Conservation (phyloP, 2,329 filamentous ascomycete species). For the Thelonectria blattea region DNA sequence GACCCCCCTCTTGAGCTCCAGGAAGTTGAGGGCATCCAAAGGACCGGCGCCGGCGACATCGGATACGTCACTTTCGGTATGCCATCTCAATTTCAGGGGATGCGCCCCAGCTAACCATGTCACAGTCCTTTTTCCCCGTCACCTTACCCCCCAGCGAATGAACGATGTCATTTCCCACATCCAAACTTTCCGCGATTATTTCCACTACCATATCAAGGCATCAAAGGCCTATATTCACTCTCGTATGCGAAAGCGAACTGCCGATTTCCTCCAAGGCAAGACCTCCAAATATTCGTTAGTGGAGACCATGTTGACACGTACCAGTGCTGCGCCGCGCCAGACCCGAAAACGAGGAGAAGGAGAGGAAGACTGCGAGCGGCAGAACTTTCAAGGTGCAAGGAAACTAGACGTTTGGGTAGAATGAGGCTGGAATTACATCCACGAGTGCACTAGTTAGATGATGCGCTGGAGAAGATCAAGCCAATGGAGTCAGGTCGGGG, state of each 20-base stretch:
- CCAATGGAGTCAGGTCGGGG: slow-evolving; percentile 3
- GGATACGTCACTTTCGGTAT: slow-evolving; percentile 98
- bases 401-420: slow-evolving; percentile 33
- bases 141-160: slow-evolving; percentile 88
- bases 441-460: slow-evolving; percentile 12
- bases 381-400: slow-evolving; percentile 77
- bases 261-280: slow-evolving; percentile 95
- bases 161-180: slow-evolving; percentile 98
- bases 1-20: slow-evolving; percentile 93
- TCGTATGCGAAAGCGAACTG: slow-evolving; percentile 95
- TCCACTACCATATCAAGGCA: slow-evolving; percentile 99
- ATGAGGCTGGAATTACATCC: slow-evolving; percentile 18
- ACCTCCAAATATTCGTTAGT: not conserved
- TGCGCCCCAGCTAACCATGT: slow-evolving; percentile 27
- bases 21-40: slow-evolving; percentile 80
- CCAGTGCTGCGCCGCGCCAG: slow-evolving; percentile 92
- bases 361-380: slow-evolving; percentile 96
- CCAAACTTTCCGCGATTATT: slow-evolving; percentile 99
- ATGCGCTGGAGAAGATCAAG: not conserved
- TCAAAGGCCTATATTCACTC: slow-evolving; percentile 99
- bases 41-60: slow-evolving; percentile 80
- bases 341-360: slow-evolving; percentile 95
- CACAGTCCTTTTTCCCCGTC: slow-evolving; percentile 90
- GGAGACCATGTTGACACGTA: slow-evolving; percentile 36
- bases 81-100: not conserved